Evolutionary conservation across 192 early-diverging fungal species (phyloP).

Genomic region (Mycoemilia scoparia): DNA sequence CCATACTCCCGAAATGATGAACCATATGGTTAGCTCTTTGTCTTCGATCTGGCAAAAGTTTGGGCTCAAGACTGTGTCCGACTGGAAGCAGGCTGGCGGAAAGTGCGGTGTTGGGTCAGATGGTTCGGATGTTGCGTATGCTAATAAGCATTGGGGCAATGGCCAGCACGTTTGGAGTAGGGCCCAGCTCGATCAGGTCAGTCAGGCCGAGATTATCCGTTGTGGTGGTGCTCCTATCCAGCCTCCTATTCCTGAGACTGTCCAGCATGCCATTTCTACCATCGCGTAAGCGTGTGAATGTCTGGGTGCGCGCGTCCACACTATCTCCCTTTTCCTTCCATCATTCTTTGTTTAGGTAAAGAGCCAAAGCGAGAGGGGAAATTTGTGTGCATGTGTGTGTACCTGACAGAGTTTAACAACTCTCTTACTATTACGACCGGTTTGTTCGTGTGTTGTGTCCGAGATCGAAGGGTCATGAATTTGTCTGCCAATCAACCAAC

Average conservation of each 20-base stretch:
- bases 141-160: constrained; percentile 21
- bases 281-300: too few species aligned
- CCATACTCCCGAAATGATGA: constrained; percentile 64
- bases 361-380: too few species aligned
- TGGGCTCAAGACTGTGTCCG: constrained; percentile 59
- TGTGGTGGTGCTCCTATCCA: constrained; percentile 18
- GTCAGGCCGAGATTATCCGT: constrained; percentile 18
- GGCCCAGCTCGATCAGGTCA: constrained; percentile 27
- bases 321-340: too few species aligned
- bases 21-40: constrained; percentile 65
- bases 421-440: too few species aligned
- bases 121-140: constrained; percentile 2
- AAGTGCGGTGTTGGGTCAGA: constrained; percentile 69
- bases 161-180: constrained; percentile 27
- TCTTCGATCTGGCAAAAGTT: constrained; percentile 75
- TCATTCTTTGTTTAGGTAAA: too few species aligned
- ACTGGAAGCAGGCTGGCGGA: constrained; percentile 76
- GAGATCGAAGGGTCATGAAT: too few species aligned
- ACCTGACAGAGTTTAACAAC: too few species aligned
- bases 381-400: too few species aligned
- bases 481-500: too few species aligned
- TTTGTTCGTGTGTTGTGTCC: too few species aligned
- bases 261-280: constrained; percentile 17
- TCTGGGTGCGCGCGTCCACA: too few species aligned
- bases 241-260: constrained; percentile 21